Evolutionary conservation across 179 eudicot species (phyloP), one percentile per base, ranked within the genome.

Genomic region (Amaranthus tricolor): DNA sequence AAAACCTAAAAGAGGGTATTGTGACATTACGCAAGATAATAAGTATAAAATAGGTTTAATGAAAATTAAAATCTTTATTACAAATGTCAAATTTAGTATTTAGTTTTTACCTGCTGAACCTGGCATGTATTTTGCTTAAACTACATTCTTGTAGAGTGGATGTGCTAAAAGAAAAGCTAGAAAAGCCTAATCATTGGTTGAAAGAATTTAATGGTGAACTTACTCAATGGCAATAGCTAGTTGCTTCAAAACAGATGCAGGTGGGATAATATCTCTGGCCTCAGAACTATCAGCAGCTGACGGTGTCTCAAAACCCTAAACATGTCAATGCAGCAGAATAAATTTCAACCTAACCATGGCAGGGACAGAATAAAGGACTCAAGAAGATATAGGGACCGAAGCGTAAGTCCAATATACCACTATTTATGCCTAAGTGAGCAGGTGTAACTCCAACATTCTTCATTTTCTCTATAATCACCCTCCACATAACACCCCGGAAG

Each of bases 181-280:
- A 72, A 16, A 60, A 44, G 16, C 40, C 52, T 61, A 50, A 54
- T 61, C 47, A 20, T 21, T 15, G 21, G 68, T 57, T 7, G 66
- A 62, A 6, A 49, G 44, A 21, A 31, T 21, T 4, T 5, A 68
- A 14, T 15, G 21, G 59, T 59, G 45, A 74, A 81, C 96, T 88
- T 89, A 94, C 98, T 89, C 92, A 74, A 86, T 62, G 79, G 92
- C 94, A 76, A 89, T 65, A 44, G 88, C 92, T 78, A 94, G 81
- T 74, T 90, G 97, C 81, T 88, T 90, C 75, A 94, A 55, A n/a
- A 85, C 85, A 72, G 80, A 72, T 72, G 84, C 75, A 62, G 97
- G 87, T 64, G 96, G 96, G 69, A 94, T 87, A 66, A 88, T 81
- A 82, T 82, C 85, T 60, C 59, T 74, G 56, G 78, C 62, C 67